Conservation (phyloP, 441 rosid genomes). For the Geranium incanum region DNA sequence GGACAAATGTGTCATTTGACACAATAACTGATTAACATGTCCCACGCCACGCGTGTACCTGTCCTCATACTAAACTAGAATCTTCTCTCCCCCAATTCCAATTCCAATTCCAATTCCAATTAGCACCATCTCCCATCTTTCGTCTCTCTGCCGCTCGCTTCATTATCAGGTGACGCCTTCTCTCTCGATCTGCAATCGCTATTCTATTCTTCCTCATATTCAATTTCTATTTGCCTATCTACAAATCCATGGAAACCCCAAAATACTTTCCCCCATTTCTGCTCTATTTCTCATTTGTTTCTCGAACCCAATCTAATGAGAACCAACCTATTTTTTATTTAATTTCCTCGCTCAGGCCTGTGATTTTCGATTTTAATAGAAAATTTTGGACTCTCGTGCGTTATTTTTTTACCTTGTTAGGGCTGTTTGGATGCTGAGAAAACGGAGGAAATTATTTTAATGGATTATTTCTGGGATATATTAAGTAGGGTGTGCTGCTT, state of each 20-base stretch:
- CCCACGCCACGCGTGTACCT: too few species aligned
- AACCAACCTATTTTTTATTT: too few species aligned
- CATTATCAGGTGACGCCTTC: background rate
- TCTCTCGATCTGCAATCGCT: background rate
- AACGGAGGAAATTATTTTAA: background rate
- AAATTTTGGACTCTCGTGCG: background rate
- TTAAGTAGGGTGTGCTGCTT: background rate
- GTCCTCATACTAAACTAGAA: too few species aligned
- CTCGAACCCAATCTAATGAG: too few species aligned
- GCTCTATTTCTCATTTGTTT: too few species aligned
- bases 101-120: too few species aligned
- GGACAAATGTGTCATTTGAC: too few species aligned
- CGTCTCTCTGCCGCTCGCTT: background rate
- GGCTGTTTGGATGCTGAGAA: background rate
- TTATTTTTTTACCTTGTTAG: background rate
- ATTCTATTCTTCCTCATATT: background rate
- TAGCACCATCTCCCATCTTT: background rate
- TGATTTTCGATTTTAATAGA: background rate
- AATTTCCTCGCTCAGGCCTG: background rate
- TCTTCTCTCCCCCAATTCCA: too few species aligned
- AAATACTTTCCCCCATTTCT: too few species aligned
- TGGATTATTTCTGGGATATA: background rate
- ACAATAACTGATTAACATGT: too few species aligned
- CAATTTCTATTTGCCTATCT: background rate
- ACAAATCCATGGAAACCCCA: too few species aligned